Base-by-base conservation (phyloP, 352 stramenopile genomes). In the Thraustochytrium striatum region DNA sequence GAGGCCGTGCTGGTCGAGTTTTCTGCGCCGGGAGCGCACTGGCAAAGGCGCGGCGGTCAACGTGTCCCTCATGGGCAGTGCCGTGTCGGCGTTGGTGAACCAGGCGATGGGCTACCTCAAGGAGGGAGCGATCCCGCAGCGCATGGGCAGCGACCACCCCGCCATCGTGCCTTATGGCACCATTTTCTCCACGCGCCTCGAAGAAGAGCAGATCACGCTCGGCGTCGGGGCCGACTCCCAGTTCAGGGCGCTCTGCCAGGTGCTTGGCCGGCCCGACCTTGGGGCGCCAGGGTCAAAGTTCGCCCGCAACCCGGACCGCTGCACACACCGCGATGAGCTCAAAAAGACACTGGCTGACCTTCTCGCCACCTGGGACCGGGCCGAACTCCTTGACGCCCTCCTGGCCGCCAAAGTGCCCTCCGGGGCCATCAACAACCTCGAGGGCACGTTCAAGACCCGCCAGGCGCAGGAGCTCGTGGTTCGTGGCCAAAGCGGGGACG, bases 71-170 rank as follows among this genome's bases (percentile, higher is more conserved):
- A 69, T 82, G 11, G 72, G 28, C 41, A 81, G 33, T 21, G 68
- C 65, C 21, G 50, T 82, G 2, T 61, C 75, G 16, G 69, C 70
- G 28, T 69, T 82, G 21, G 59, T 52, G 8, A 82, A 82, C 52
- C 75, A 82, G 44, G 75, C 75, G 5, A 82, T 79, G 47, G 73
- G 73, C 65, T 82, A 57, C 16, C 50, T 82, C 38, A 82, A 72
- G n/a, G 72, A 55, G 32, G 62, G 62, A 21, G 47, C 38, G 13
- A 21, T 82, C 1, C 75, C 75, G 21, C 43, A 82, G 35, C 43
- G 62, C 35, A 79, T 82, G 69, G 75, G 75, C 1, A 82, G 68
- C 53, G 52, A 57, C 21, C 75, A 82, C 8, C 75, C 75, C 7
- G 62, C 47, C 19, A 82, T 82, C 35, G 44, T 44, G 39, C 75